Evolutionary conservation across 768 basidiomycete genomes (phyloP), one percentile per base, ranked within the genome.

Genomic region (Tricholomella constricta): DNA sequence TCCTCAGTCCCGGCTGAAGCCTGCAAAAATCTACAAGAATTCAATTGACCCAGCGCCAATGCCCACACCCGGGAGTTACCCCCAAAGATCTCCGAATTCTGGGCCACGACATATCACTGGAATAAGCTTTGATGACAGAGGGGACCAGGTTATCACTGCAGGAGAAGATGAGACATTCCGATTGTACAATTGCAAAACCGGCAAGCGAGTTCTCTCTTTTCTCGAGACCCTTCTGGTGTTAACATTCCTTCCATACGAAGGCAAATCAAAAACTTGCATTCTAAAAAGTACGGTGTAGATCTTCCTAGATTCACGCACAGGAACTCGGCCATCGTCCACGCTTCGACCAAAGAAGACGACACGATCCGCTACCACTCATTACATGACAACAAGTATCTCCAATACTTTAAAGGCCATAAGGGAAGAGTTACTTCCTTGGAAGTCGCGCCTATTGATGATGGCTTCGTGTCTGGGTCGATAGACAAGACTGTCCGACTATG

Each of bases 271-370:
- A 87, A 85, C 1, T 70, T 94, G 3, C 83, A 88, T 62, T 98
- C 95, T 0, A 94, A 95, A 72, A 99, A 99, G 69, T 99, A 98
- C 69, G 97, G 97, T 1, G 89, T 94, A 40, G 92, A 96, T 69
- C 80, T 95, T 17, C 92, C 94, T 19, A 84, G 96, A 3, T 97
- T 98, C 64, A 98, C 96, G 0, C 97, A 98, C 74, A 91, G 90
- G 66, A 86, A 83, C 59, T 84, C 85, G 0, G 84, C 88, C 3
- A 87, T 98, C 42, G 66, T 98, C 2, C 85, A 98, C 63, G 90
- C 95, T 7, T 95, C 92, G 4, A 98, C 95, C 15, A 98, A 96
- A 68, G 91, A 90, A 68, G 91, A 98, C 69, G 92, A 98, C 66
- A 94, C 90, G 0, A 83, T 98, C 59, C 85, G 97, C 40, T 98